phyloP scores from a whole-genome alignment of 1,284 basidiomycete genomes.

The Malassezia nana region DNA sequence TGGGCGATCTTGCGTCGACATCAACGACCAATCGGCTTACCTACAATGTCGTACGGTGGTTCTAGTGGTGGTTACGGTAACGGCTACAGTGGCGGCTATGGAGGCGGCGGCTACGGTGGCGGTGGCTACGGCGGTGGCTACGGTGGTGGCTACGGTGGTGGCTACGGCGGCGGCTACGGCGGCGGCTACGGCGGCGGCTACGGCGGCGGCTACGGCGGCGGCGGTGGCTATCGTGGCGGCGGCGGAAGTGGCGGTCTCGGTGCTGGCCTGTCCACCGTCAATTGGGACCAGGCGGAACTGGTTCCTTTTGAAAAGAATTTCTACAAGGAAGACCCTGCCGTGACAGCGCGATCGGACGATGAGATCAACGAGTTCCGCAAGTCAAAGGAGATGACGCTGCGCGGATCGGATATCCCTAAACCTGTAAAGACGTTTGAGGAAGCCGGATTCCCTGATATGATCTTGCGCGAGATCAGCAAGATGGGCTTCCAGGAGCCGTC shows the following conservation, averaged over 20 bases:
- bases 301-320: slow-evolving; percentile 75
- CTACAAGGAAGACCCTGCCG: slow-evolving; percentile 83
- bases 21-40: background rate
- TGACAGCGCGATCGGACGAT: slow-evolving; percentile 65
- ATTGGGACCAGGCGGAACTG: slow-evolving; percentile 67
- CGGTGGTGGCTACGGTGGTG: slow-evolving; percentile 18
- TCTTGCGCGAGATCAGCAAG: slow-evolving; percentile 80
- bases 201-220: slow-evolving; percentile 26
- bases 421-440: slow-evolving; percentile 89
- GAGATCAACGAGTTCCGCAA: slow-evolving; percentile 81
- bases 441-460: slow-evolving; percentile 88
- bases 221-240: slow-evolving; percentile 49
- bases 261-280: slow-evolving; percentile 67
- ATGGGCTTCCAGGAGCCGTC: slow-evolving; percentile 84
- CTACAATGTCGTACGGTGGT: background rate
- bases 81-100: background rate
- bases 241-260: slow-evolving; percentile 79
- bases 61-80: background rate
- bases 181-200: slow-evolving; percentile 22
- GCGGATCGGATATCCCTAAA: slow-evolving; percentile 76
- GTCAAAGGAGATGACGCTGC: slow-evolving; percentile 78
- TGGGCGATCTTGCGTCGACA: background rate
- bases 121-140: slow-evolving; percentile 19
- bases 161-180: slow-evolving; percentile 14
- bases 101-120: slow-evolving; percentile 22